Percentiles rank a stretch among this genome's conserved stretches.
These are phyloP conservation scores for Hondaea fermentalgiana DNA, from an alignment of 108 stramenopile genomes.

Conservation along the genomic window DNA sequence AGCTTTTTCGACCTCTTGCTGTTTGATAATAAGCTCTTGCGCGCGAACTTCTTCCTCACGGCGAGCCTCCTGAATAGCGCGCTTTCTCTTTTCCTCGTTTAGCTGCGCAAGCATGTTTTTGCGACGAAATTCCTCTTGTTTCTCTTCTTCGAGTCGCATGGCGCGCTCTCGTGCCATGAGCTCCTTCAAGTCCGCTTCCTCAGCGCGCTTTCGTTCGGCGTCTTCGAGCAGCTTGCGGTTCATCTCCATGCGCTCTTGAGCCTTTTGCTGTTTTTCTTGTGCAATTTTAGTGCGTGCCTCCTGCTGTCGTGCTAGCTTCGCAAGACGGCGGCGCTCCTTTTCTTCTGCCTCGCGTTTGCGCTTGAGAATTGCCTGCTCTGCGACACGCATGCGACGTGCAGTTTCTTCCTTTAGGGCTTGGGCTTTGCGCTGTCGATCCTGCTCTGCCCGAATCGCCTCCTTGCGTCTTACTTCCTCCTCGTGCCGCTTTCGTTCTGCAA, in stretches of 20 bases:
- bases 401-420: constrained; percentile 37
- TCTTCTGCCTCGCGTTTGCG: constrained; percentile 11
- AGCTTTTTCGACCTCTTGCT: constrained; percentile 38
- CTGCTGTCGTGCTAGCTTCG: not conserved
- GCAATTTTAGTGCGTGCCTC: not conserved
- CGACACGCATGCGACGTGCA: constrained; percentile 32
- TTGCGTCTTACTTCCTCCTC: constrained; percentile 18
- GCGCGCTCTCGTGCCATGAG: not conserved
- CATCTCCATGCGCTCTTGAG: constrained; percentile 31
- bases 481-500: constrained; percentile 20
- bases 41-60: constrained; percentile 44
- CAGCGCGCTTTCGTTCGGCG: constrained; percentile 24
- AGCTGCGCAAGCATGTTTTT: constrained; percentile 22
- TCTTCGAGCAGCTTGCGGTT: constrained; percentile 30
- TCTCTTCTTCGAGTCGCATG: not conserved
- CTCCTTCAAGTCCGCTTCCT: not conserved
- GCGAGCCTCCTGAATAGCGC: constrained; percentile 22
- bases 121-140: constrained; percentile 20
- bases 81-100: constrained; percentile 32
- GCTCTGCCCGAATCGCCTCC: constrained; percentile 31
- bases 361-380: constrained; percentile 18
- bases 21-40: constrained; percentile 36
- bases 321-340: constrained; percentile 19
- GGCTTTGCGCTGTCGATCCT: constrained; percentile 43
- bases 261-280: not conserved